Evolutionary conservation across 108 stramenopile genomes (phyloP).

Genomic region (Skeletonema tropicum): DNA sequence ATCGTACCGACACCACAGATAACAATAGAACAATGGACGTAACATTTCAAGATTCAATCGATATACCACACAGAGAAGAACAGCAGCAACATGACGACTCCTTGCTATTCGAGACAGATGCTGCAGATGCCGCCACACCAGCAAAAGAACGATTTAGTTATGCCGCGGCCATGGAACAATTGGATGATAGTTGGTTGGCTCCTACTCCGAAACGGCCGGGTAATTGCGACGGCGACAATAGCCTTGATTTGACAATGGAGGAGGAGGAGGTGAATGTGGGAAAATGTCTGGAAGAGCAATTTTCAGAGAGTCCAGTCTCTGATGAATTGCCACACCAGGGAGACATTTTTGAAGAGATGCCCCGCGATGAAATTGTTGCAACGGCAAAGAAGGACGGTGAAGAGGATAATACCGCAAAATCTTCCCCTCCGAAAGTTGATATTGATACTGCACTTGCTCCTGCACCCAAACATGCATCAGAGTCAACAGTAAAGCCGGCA

Average conservation of each 20-base stretch:
- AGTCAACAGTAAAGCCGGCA: background rate
- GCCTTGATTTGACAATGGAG: background rate
- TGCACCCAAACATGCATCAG: background rate
- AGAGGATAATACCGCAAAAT: background rate
- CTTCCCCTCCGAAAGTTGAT: background rate
- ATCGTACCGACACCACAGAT: too few relatives aligned
- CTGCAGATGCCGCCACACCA: background rate
- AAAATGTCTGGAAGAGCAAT: background rate
- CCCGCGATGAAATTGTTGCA: background rate
- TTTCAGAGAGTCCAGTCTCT: background rate
- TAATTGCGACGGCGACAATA: background rate
- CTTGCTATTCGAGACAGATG: background rate
- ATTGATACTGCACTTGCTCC: background rate
- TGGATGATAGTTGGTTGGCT: conserved; percentile 11
- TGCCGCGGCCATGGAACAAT: conserved; percentile 28
- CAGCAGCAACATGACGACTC: background rate
- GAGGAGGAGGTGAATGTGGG: background rate
- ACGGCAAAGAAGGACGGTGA: background rate
- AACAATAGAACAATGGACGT: background rate
- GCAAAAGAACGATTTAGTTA: conserved; percentile 18
- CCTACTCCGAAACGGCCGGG: background rate
- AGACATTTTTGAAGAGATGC: too few relatives aligned
- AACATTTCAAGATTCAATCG: background rate
- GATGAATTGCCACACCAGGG: background rate
- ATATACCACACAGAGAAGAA: background rate